Base-by-base conservation (phyloP, 371 early-diverging fungal genomes). In the Racocetra persica region DNA sequence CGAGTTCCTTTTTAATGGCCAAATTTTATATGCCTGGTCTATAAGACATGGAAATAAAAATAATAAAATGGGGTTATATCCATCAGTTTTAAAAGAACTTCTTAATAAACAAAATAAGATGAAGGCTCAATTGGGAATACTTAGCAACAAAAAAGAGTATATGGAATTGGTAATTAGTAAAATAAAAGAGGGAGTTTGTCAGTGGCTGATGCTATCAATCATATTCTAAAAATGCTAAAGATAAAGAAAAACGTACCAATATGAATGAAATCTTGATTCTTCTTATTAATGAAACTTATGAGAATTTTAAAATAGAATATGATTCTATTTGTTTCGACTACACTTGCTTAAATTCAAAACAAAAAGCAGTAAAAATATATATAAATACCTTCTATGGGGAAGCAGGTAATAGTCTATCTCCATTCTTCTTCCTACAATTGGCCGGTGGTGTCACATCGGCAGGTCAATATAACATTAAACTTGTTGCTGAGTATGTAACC, bases 301-400 rank as follows among this genome's bases (percentile, higher is more conserved):
- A 14, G 20, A 20, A 66, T 14, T 28, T 20, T 4, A 28, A 20
- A 6, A 66, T 41, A 36, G 36, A 66, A 36, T 66, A 36, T 20
- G 38, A 38, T 66, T 28, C 16, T 4, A 38, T 36, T 1, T 36
- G 66, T 41, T 59, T 59, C 20, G 38, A 55, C 2, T 36, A 75
- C 32, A 59, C 20, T 75, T 75, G 59, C 24, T 55, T 75, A 38
- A 38, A 75, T 36, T 55, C 20, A 16, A 75, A 75, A 59, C 76
- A 75, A 41, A 55, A 55, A n/a, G 76, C 41, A 28, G 22, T 75
- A 18, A 75, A 75, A 59, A 18, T 59, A 2, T 75, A 57, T 75
- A 75, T 75, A 20, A 75, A 75, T 55, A 57, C 75, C 20, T 75
- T 75, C 32, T 75, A 75, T 55, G 41, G 24, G 36, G 59, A 59